Conservation (phyloP, 176 grass and related monocot genomes). For the Dactylis glomerata region DNA sequence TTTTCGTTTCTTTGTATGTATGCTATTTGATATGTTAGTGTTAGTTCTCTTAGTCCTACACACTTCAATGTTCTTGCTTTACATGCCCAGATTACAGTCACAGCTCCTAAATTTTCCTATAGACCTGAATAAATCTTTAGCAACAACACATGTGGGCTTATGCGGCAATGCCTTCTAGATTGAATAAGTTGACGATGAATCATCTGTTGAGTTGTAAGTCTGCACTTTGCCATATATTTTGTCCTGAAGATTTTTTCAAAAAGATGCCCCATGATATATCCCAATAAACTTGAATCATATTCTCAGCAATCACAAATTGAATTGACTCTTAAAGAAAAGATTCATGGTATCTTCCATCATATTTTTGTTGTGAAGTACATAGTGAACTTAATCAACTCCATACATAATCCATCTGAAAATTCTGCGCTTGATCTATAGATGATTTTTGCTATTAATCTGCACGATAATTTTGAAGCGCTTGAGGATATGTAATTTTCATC, state of each 20-base stretch:
- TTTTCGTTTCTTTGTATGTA: conserved; percentile 2
- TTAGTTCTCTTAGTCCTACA: conserved; percentile 25
- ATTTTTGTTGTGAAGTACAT: neutral
- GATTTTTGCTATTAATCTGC: neutral
- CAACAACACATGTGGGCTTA: neutral
- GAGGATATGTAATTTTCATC: neutral
- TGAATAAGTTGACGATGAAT: conserved; percentile 13
- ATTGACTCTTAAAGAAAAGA: neutral
- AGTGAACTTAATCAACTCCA: neutral
- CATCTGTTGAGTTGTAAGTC: neutral
- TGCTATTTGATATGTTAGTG: conserved; percentile 19
- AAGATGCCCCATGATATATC: neutral
- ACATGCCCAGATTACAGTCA: neutral
- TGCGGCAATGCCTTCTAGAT: neutral
- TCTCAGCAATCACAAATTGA: neutral
- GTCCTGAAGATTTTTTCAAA: neutral
- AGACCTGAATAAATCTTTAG: conserved; percentile 9
- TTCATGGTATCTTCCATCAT: neutral
- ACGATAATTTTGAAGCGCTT: neutral
- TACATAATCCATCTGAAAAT: neutral
- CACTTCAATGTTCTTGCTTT: conserved; percentile 10
- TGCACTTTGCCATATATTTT: neutral
- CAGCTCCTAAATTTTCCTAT: neutral
- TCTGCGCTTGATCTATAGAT: neutral
- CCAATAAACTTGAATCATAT: neutral